These are phyloP conservation scores for Lipomyces chichibuensis DNA, from an alignment of 805 yeast species.

Conservation along the genomic window DNA sequence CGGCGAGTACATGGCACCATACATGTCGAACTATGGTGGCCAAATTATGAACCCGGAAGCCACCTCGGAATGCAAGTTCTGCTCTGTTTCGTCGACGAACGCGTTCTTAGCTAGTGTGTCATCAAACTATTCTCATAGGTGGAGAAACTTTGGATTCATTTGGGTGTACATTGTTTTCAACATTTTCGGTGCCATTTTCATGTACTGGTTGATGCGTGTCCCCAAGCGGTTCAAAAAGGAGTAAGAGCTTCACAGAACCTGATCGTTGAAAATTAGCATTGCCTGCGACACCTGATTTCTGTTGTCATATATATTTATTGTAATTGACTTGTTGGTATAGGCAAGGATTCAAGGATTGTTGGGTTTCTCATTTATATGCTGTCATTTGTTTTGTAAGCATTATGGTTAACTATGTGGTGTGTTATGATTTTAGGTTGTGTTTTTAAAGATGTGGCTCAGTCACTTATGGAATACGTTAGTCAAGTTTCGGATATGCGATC, in stretches of 20 bases:
- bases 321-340: no score
- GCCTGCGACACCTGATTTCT: no score
- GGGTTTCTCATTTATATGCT: no score
- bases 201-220: constrained; percentile 31
- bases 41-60: constrained; percentile 59
- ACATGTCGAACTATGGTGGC: constrained; percentile 54
- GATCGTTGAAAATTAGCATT: no score
- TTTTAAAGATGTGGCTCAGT: no score
- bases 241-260: neutral
- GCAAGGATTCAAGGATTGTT: no score
- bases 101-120: constrained; percentile 44
- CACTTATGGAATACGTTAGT: no score
- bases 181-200: constrained; percentile 49
- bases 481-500: no score
- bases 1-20: constrained; percentile 54
- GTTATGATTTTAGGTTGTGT: no score
- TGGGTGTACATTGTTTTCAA: constrained; percentile 51
- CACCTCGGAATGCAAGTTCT: constrained; percentile 38
- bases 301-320: no score
- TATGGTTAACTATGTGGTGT: no score
- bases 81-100: constrained; percentile 25
- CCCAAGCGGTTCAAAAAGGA: constrained; percentile 28
- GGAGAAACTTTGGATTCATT: constrained; percentile 69
- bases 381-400: no score
- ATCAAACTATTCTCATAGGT: constrained; percentile 53